Evolutionary conservation across 106 monocot genomes (phyloP), one percentile per base, ranked within the genome.

Genomic region (Dendrobium huoshanense): DNA sequence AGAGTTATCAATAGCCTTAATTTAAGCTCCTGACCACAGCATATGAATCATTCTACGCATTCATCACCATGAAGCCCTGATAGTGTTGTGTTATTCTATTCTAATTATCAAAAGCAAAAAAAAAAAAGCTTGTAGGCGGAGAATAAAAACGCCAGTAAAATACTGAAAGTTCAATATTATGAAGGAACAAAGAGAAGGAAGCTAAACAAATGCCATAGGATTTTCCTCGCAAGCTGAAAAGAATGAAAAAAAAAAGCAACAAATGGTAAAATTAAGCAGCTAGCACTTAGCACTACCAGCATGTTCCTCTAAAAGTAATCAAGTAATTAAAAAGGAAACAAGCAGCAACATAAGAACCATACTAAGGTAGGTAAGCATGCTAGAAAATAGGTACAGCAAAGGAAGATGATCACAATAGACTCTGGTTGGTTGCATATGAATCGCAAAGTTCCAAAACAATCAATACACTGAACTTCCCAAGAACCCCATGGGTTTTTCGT

Each of bases 21-120:
- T 70, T 70, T 33, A 70, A 70, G 33, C 29, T 20, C 10, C 9
- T 9, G 7, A 40, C 13, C 13, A 37, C 16, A 70, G 70, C 4
- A 70, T 70, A 37, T 61, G 22, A 37, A 70, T 70, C 70, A 70
- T 70, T 61, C 37, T 70, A 70, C 70, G 15, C 64, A 65, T 22
- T 65, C 24, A 65, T 22, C 9, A 22, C n/a, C 24, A 22, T 24
- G 25, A 65, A 24, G 7, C 13, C 24, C 7, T 25, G 22, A 11
- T 24, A 24, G 22, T 65, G 6, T 65, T 65, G 37, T 24, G 22
- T 51, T 13, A 11, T 51, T 51, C 51, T 22, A 70, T 19, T 70
- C 70, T 33, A 70, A 70, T 70, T 70, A 70, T 10, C 70, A 17
- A 37, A 4, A 15, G 24, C 25, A 24, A 22, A 65, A 24, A 25